Conservation (phyloP, 345 rosid species). For the Camelina sativa region DNA sequence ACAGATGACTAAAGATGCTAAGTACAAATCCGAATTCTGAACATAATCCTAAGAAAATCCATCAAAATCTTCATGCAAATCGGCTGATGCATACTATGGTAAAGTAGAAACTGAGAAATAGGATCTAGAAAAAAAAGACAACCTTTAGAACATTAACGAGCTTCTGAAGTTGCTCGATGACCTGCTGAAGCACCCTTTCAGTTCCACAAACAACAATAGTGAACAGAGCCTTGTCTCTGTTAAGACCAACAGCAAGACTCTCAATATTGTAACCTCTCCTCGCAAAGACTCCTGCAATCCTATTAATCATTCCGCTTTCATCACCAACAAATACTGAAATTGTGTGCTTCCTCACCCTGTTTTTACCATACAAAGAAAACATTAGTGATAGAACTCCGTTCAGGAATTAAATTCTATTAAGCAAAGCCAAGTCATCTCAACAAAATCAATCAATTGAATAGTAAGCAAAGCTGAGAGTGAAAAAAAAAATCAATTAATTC, state of each 20-base stretch:
- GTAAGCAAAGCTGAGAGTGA: no score
- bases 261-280: slow-evolving; percentile 96
- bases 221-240: slow-evolving; percentile 90
- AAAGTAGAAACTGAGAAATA: slow-evolving; percentile 19
- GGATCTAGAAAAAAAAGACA: slow-evolving; percentile 17
- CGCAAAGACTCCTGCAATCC: slow-evolving; percentile 97
- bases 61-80: slow-evolving; percentile 8
- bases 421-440: no score
- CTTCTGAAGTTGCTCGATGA: slow-evolving; percentile 91
- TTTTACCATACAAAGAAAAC: neutral
- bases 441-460: no score
- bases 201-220: slow-evolving; percentile 93
- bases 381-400: no score
- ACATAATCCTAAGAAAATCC: neutral
- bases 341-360: slow-evolving; percentile 80
- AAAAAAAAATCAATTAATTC: neutral
- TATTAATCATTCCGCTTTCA: slow-evolving; percentile 96
- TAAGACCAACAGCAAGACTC: slow-evolving; percentile 96
- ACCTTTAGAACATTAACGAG: slow-evolving; percentile 97
- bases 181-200: slow-evolving; percentile 78
- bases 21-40: neutral
- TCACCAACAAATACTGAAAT: slow-evolving; percentile 96
- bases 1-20: neutral
- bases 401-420: no score
- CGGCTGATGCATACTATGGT: neutral